Evolutionary conservation across 2,329 filamentous ascomycete genomes (phyloP), one percentile per base, ranked within the genome.

Genomic region (Sclerotinia minor): DNA sequence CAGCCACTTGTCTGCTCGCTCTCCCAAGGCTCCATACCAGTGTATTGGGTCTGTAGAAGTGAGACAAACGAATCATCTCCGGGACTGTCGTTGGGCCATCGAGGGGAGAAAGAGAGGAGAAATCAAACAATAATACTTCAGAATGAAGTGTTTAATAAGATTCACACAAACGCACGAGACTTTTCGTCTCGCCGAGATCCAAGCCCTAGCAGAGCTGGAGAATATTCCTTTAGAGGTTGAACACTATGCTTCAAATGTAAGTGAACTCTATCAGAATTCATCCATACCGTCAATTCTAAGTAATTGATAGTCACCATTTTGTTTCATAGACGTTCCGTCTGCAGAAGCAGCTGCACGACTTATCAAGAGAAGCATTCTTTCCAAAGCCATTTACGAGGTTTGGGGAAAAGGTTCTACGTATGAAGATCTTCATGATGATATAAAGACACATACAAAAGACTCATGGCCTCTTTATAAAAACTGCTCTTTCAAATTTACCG

Each of bases 101-200:
- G 21, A n/a, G n/a, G n/a, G n/a, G n/a, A n/a, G n/a, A n/a, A n/a
- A n/a, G n/a, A 13, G 29, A 19, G 7, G 41, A 21, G 13, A n/a
- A 5, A 24, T 1, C 5, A 50, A 35, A 4, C 60, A 64, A 44
- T n/a, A 52, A 45, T 24, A 21, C 29, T 21, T 69, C 52, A 73
- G 53, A 45, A 88, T 89, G 87, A 87, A 96, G 70, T 98, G 92
- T 76, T 84, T 99, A 69, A 88, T 99, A 71, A 91, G 94, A 74
- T 93, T 98, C 77, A 90, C 89, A 55, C 95, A 98, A 79, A 83
- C 86, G 68, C 94, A 98, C 78, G 92, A 97, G 81, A 90, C 87
- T n/a, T 99, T 99, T 77, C 90, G 94, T 50, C 83, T 88, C 67
- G 87, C 94, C 3, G 95, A 99, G 79, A 85, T 97, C 19, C 82